Evolutionary conservation across 2,329 filamentous ascomycete species (phyloP), one percentile per base, ranked within the genome.

Genomic region (Aspergillus spinulosporus): DNA sequence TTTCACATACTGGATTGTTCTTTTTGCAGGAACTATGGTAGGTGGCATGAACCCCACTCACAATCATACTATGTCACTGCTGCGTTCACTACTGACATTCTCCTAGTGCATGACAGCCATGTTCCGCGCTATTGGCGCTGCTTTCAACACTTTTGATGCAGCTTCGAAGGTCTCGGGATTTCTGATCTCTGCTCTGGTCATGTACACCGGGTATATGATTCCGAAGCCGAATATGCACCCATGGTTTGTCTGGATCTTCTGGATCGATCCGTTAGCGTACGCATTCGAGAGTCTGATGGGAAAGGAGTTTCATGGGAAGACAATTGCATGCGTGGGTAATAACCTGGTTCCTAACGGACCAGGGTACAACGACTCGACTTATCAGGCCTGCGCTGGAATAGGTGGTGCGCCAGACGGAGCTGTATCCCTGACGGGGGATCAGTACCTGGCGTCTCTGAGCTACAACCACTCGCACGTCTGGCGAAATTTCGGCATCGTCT

Each of bases 401-500:
- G 74, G 77, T 2, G 85, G 87, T 21, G 84, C 82, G 21, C 21
- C 21, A 21, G 21, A 21, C 21, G 21, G 21, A 21, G 21, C 21
- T 21, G 21, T 0, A 59, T 66, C 0, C 70, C 70, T 1, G 84
- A 78, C 72, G 6, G 85, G 85, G 0, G 83, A 86, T n/a, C 69
- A 81, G 4, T 88, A 88, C 53, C 71, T 88, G 0, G 64, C 63
- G 0, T 81, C 79, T 1, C 72, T 88, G 0, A 82, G 81, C 0
- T 86, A 84, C 68, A 74, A 72, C 21, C 72, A 81, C 49, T 64
- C 64, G 0, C 78, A 85, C 40, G 58, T 86, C 1, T 86, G 84
- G 84, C 72, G 83, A 6, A 86, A 86, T 65, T 80, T 86, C 56
- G 84, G 83, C 6, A 84, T 86, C 50, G 64, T 86, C 28, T 85